Evolutionary conservation across 352 stramenopile species (phyloP).

Genomic region (Pythium chondricola): DNA sequence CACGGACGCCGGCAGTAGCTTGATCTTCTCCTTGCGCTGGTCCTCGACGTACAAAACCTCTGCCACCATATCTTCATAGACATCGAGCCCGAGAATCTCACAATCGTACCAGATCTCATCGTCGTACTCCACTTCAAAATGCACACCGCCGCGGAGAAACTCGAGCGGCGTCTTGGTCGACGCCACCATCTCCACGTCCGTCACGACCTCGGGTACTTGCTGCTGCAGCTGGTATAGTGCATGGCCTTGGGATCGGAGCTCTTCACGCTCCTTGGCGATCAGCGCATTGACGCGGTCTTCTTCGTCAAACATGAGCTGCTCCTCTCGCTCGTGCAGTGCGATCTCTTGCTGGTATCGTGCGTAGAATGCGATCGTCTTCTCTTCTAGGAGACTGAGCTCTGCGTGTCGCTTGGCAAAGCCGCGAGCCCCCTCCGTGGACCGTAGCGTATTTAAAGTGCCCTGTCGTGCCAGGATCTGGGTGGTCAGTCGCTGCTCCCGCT

Average conservation of each 20-base stretch:
- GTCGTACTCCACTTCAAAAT: constrained; percentile 65
- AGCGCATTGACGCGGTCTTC: constrained; percentile 34
- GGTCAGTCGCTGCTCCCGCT: constrained; percentile 52
- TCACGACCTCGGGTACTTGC: constrained; percentile 48
- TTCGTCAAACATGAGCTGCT: constrained; percentile 42
- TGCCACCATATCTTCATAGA: constrained; percentile 52
- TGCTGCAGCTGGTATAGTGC: constrained; percentile 55
- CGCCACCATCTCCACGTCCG: constrained; percentile 38
- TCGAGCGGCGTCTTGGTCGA: constrained; percentile 58
- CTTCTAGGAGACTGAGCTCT: constrained; percentile 52
- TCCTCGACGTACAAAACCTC: constrained; percentile 60
- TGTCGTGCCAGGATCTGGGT: constrained; percentile 61
- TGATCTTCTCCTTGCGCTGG: constrained; percentile 56
- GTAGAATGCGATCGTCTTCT: constrained; percentile 45
- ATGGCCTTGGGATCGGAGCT: constrained; percentile 32
- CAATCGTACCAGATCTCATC: constrained; percentile 71
- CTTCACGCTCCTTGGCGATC: constrained; percentile 32
- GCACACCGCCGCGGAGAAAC: constrained; percentile 44
- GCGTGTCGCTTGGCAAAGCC: constrained; percentile 64
- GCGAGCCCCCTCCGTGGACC: constrained; percentile 61
- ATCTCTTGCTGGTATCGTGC: constrained; percentile 39
- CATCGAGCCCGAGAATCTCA: constrained; percentile 43
- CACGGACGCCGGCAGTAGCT: constrained; percentile 35
- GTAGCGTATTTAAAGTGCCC: constrained; percentile 52
- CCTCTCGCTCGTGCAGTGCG: constrained; percentile 31